Evolutionary conservation across 116 monocot species (phyloP), one percentile per base, ranked within the genome.

Genomic region (Trichopus zeylanicus): DNA sequence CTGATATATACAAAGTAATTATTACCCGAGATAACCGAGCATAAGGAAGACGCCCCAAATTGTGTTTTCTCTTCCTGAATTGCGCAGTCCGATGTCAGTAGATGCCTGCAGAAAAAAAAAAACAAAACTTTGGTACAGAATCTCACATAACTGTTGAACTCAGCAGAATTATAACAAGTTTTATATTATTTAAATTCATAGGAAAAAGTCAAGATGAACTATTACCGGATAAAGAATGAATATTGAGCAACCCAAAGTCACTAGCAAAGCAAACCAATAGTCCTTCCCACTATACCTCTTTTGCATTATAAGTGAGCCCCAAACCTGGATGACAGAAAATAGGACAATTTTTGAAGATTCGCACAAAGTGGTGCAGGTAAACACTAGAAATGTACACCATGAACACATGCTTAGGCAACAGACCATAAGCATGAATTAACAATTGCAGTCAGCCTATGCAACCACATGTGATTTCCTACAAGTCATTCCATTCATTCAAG

Each of bases 21-120:
- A n/a, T n/a, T 95, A 95, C 90, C 90, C 90, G 54, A 94, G 83
- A 56, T 94, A 94, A 66, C 94, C 89, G 46, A 78, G 51, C 94
- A 94, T 94, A 55, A 94, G 80, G 32, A 58, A 73, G 33, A 94
- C 65, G 3, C 94, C 90, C 90, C 76, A 90, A 23, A 81, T 46
- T 57, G 95, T 95, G 73, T 72, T 95, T 77, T 90, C 90, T 74
- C 84, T 87, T 59, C 89, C 95, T 30, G 9, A 56, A 42, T 73
- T 76, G 39, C 84, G 79, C 29, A 72, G 67, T 60, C 68, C 77
- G 25, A 75, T 63, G 53, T 75, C 87, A 67, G 67, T 58, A 61
- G 86, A 83, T 59, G 71, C 90, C 95, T 95, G 61, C 75, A 90
- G 12, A 8, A 37, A 37, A 37, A 1, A 37, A 37, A n/a, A n/a